Base-by-base conservation (phyloP, 148 eudicot genomes). In the Limonium bicolor region DNA sequence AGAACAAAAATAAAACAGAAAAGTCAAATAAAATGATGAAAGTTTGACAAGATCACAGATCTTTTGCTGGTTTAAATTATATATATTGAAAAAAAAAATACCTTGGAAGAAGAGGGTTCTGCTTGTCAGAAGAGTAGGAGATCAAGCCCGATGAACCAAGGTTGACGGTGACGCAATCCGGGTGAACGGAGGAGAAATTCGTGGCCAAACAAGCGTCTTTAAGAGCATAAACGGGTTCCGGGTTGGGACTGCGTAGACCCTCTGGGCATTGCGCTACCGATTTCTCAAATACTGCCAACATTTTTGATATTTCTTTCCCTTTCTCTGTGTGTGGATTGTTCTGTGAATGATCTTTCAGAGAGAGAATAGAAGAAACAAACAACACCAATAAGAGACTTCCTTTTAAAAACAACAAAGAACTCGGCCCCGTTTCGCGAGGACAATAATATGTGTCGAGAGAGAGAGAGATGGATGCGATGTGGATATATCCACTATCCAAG, bases 101-200 rank as follows among this genome's bases (percentile, higher is more conserved):
- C 96, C 96, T 79, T 1, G 96, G 96, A 27, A 74, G 70, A 43
- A 83, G 51, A 53, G 96, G 96, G 71, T 70, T 83, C 15, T 73
- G 83, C 2, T 65, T 69, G 5, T 71, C 72, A 33, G 37, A 48
- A 12, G 83, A 45, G 56, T 87, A 87, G 19, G 90, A 63, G 56
- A 87, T 36, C 48, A 72, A 44, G 0, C 94, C 94, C 48, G 74
- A 53, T 29, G 61, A 58, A 4, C 64, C 84, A 35, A 88, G 70
- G 45, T 77, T 70, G 58, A 88, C 53, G 36, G 82, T 60, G 54
- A 83, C 73, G 5, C 76, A 55, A 50, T 66, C 56, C 6, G 80
- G 58, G 43, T 76, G 66, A 38, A 61, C 20, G 40, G 84, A 67
- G 3, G 73, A 58, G 50, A 82, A 81, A 51, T 74, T 70, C 10